Evolutionary conservation across 2,329 filamentous ascomycete genomes (phyloP), one percentile per base, ranked within the genome.

Genomic region (Xylaria sp.): DNA sequence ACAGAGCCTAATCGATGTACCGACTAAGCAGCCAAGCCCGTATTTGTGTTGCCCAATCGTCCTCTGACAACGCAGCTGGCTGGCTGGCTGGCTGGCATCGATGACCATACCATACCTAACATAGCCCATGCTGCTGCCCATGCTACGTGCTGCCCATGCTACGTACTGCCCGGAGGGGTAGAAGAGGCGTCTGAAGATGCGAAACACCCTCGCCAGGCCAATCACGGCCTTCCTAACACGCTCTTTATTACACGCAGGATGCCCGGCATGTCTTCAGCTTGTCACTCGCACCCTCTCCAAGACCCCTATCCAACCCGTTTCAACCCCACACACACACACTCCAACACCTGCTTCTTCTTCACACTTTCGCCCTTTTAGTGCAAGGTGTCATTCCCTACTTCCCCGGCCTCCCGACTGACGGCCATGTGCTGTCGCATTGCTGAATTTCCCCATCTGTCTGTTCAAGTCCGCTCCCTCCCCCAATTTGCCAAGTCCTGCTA

Each of bases 211-310:
- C 40, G 40, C n/a, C 41, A 46, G 29, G 24, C 59, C 56, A 60
- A 62, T 62, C 54, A 62, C 49, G 50, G n/a, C 20, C 5, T 52
- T 51, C 57, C 52, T 46, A 60, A 56, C 52, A 13, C 38, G 21
- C 47, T 38, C 48, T 59, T 52, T 60, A 52, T 60, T 50, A 56
- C 58, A 48, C 50, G 52, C 55, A 60, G 52, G 50, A 58, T 50
- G 18, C 26, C 49, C 51, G 44, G 45, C 52, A 54, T 60, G 49
- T 50, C 29, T 56, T 58, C 54, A 58, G 54, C 55, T 60, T 57
- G 50, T 56, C 52, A 50, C 45, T 44, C 18, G 26, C n/a, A 11
- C 44, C n/a, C 20, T 26, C 24, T 6, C 11, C 6, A 26, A 34
- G 29, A 34, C 29, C 29, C 29, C 29, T 34, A 34, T 34, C 16